Evolutionary conservation across 352 stramenopile species (phyloP).

Genomic region (Globisporangium apiculatum): DNA sequence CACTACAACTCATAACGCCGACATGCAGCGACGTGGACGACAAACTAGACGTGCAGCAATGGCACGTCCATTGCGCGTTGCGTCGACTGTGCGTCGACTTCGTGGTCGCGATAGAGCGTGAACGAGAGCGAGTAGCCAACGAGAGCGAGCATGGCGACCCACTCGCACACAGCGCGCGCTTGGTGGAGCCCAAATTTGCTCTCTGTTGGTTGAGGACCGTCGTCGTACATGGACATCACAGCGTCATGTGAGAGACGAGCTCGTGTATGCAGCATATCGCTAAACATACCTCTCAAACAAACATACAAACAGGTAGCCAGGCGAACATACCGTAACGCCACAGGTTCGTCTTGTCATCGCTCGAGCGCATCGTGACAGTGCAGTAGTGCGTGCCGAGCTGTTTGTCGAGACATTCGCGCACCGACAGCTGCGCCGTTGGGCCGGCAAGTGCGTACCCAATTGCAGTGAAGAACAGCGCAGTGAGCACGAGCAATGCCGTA

Average conservation of each 20-base stretch:
- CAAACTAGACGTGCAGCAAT: background rate
- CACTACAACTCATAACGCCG: too few relatives aligned
- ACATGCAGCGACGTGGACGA: too few relatives aligned
- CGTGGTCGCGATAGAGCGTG: slow-evolving; percentile 11
- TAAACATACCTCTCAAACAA: background rate
- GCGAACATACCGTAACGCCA: slow-evolving; percentile 29
- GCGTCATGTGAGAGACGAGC: background rate
- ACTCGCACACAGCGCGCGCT: slow-evolving; percentile 31
- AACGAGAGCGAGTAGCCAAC: slow-evolving; percentile 52
- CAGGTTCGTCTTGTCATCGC: slow-evolving; percentile 27
- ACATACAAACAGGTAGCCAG: background rate
- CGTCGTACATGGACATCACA: background rate
- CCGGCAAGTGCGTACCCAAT: slow-evolving; percentile 13
- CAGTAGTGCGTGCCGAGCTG: slow-evolving; percentile 32
- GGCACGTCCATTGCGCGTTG: background rate
- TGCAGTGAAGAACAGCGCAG: slow-evolving; percentile 17
- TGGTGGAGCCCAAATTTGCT: slow-evolving; percentile 25
- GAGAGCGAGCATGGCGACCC: slow-evolving; percentile 43
- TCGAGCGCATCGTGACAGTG: slow-evolving; percentile 23
- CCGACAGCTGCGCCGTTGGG: slow-evolving; percentile 5
- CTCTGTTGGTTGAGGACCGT: slow-evolving; percentile 4
- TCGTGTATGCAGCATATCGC: background rate
- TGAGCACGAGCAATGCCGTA: slow-evolving; percentile 13
- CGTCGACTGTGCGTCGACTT: slow-evolving; percentile 1
- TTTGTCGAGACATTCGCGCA: slow-evolving; percentile 19